Conservation (phyloP, 2,329 filamentous ascomycete genomes). For the Botryotinia convoluta region DNA sequence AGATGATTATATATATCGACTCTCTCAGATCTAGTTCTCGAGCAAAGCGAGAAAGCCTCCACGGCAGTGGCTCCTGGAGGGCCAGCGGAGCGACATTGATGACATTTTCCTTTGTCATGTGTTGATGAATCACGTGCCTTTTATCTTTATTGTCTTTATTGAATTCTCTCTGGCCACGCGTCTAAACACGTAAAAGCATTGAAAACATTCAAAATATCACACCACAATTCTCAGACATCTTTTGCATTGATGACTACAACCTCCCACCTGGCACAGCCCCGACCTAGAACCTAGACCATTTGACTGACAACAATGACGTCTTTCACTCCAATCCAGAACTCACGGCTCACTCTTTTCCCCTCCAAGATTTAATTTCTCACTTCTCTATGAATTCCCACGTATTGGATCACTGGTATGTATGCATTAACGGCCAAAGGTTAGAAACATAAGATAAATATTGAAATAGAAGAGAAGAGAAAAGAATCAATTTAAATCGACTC, state of each 20-base stretch:
- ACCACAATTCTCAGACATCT: background rate
- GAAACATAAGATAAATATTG: background rate
- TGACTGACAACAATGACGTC: background rate
- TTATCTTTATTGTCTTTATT: background rate
- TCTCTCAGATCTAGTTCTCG: background rate
- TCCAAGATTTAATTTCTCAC: background rate
- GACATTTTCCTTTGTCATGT: background rate
- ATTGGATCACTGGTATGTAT: background rate
- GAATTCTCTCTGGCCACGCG: background rate
- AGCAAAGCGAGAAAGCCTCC: background rate
- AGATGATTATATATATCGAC: background rate
- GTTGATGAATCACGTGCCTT: fast-evolving
- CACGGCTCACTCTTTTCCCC: background rate
- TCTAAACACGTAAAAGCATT: background rate
- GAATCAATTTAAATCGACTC: background rate
- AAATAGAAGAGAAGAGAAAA: background rate
- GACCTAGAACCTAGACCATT: background rate
- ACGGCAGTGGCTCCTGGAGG: background rate
- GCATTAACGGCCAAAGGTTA: background rate
- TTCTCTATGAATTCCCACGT: background rate
- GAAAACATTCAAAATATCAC: background rate
- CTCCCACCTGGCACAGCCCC: background rate
- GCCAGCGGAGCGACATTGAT: background rate
- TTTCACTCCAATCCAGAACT: background rate
- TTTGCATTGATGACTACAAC: background rate